These are phyloP conservation scores for Heterococcus sp. DNA, from an alignment of 108 stramenopile species.

Conservation along the genomic window DNA sequence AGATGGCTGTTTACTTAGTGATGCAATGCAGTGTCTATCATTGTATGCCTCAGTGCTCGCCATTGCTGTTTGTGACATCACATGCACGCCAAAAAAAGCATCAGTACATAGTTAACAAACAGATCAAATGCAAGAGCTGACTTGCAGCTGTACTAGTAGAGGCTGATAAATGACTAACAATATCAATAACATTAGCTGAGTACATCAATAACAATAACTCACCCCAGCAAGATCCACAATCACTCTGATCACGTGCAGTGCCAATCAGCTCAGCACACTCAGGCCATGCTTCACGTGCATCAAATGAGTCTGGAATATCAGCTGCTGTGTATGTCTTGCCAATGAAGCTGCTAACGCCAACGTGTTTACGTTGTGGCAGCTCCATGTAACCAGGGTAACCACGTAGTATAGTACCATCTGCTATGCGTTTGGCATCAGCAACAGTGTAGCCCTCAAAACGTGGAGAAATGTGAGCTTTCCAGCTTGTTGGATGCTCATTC, in stretches of 20 bases:
- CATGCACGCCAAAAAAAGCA: no score
- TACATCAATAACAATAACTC: no score
- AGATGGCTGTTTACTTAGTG: no score
- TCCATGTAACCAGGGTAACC: neutral
- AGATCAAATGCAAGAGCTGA: no score
- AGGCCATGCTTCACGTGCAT: slow-evolving; percentile 57
- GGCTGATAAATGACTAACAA: no score
- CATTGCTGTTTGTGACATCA: no score
- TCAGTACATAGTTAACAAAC: no score
- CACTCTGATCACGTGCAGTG: slow-evolving; percentile 55
- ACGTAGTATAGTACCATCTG: neutral
- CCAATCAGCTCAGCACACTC: slow-evolving; percentile 55
- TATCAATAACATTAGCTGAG: no score
- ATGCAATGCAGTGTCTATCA: slow-evolving; percentile 16
- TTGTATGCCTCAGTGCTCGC: no score
- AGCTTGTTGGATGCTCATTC: neutral
- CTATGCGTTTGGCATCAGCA: slow-evolving; percentile 1
- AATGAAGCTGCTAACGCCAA: no score
- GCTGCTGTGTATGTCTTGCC: neutral
- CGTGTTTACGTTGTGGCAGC: neutral
- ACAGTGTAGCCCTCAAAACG: slow-evolving; percentile 9
- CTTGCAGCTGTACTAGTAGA: no score
- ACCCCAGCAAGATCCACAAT: slow-evolving; percentile 67
- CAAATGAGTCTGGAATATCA: slow-evolving; percentile 52
- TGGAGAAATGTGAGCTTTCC: slow-evolving; percentile 2